Evolutionary conservation across 1,284 basidiomycete species (phyloP).

Genomic region (Pterula multifida): DNA sequence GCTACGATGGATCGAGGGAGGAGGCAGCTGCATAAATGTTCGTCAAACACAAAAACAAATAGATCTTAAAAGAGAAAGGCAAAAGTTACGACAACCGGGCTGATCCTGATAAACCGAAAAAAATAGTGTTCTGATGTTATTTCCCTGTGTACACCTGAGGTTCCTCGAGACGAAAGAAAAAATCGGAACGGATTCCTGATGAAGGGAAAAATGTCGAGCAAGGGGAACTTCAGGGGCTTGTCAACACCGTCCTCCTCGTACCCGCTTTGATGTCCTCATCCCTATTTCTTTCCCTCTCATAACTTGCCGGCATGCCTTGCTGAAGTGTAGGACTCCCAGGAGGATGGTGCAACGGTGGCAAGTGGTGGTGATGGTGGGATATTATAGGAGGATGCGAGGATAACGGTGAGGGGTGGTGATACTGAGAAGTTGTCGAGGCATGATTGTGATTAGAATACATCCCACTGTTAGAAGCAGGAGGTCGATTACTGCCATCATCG

Average conservation of each 20-base stretch:
- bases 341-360: neutral
- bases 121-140: no score
- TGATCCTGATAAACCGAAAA: no score
- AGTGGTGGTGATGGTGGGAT: neutral
- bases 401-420: slow-evolving; percentile 9
- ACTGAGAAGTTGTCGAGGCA: slow-evolving; percentile 5
- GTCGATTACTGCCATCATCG: neutral
- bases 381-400: slow-evolving; percentile 7
- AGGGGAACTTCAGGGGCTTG: neutral
- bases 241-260: neutral
- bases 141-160: no score
- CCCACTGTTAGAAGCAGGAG: neutral
- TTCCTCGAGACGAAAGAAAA: no score
- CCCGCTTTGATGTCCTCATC: neutral
- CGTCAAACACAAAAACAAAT: neutral
- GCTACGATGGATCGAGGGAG: neutral
- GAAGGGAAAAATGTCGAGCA: no score
- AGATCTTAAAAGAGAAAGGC: neutral
- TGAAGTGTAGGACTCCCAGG: neutral
- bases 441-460: neutral
- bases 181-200: no score
- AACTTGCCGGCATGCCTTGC: neutral
- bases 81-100: neutral
- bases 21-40: neutral
- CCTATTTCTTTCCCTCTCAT: neutral